These are phyloP conservation scores for Noccaea bulbosa DNA, from an alignment of 345 rosid species.

Conservation along the genomic window DNA sequence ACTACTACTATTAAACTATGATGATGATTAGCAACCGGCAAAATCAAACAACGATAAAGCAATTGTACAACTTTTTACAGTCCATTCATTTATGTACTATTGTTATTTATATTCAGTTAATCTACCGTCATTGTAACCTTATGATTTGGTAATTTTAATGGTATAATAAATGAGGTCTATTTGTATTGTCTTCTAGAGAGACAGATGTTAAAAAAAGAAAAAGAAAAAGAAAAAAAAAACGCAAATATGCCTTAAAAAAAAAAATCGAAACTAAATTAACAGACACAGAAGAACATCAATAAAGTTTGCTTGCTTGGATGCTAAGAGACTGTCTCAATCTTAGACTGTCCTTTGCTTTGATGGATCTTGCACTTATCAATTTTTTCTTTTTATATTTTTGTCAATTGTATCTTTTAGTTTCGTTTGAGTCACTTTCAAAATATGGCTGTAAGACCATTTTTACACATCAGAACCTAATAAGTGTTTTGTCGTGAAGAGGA, in stretches of 20 bases:
- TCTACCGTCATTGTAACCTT: no score
- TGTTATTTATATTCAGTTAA: no score
- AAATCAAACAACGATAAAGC: neutral
- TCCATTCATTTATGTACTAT: no score
- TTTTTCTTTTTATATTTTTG: neutral
- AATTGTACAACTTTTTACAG: neutral
- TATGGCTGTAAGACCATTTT: slow-evolving; percentile 38
- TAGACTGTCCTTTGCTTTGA: slow-evolving; percentile 25
- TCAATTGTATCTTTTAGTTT: slow-evolving; percentile 22
- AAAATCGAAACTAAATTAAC: neutral
- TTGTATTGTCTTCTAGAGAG: no score
- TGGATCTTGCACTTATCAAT: slow-evolving; percentile 19
- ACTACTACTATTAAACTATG: neutral
- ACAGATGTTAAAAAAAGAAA: neutral
- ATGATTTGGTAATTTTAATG: no score
- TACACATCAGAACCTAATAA: slow-evolving; percentile 48
- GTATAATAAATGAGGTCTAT: no score
- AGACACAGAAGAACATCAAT: neutral
- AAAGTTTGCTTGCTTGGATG: slow-evolving; percentile 35
- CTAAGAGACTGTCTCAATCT: slow-evolving; percentile 30
- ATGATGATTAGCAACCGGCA: neutral
- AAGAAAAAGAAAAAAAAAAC: neutral
- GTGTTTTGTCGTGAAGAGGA: slow-evolving; percentile 38
- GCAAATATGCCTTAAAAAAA: neutral
- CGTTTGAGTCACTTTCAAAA: slow-evolving; percentile 32